phyloP scores from a whole-genome alignment of 2,329 filamentous ascomycete species.

The Dactylellina haptotyla region DNA sequence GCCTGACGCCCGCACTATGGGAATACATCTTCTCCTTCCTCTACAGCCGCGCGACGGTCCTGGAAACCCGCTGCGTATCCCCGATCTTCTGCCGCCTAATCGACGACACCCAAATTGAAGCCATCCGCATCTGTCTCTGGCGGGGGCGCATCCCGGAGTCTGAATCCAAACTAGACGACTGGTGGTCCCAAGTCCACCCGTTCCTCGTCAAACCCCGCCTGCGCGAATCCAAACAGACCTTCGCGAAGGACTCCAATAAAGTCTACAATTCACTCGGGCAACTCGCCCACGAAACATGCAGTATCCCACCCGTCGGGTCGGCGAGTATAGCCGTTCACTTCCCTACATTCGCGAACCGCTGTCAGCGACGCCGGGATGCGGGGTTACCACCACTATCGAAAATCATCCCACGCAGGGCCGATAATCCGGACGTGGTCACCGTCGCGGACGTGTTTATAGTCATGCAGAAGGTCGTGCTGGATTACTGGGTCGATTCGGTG shows the following conservation, averaged over 20 bases:
- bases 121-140: background rate
- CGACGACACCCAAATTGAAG: background rate
- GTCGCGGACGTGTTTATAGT: slow-evolving; percentile 1
- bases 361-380: background rate
- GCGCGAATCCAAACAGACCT: background rate
- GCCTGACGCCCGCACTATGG: background rate
- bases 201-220: background rate
- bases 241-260: background rate
- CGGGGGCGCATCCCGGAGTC: background rate
- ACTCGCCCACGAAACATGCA: background rate
- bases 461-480: background rate
- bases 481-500: slow-evolving; percentile 4
- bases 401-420: background rate
- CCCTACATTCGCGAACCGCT: background rate
- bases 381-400: background rate
- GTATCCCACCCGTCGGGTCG: background rate
- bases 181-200: slow-evolving; percentile 2
- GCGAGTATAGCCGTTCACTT: background rate
- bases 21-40: slow-evolving; percentile 1
- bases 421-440: slow-evolving; percentile 3
- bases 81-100: background rate
- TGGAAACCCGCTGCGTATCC: background rate
- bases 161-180: background rate
- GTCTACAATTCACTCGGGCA: background rate
- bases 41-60: background rate